Evolutionary conservation across 345 rosid species (phyloP), one percentile per base, ranked within the genome.

Genomic region (Euphorbia tirucalli): DNA sequence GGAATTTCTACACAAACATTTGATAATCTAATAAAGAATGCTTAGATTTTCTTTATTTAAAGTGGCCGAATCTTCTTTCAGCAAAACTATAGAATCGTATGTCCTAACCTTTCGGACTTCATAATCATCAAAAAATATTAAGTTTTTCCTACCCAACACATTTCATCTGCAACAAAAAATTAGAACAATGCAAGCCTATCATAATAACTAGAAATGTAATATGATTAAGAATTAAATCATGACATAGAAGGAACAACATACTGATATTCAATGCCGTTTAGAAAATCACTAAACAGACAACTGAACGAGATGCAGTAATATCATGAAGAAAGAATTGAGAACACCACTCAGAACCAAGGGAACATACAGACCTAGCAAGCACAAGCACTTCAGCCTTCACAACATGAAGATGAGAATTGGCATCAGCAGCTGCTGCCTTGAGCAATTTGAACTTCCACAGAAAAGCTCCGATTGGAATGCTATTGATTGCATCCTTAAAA

Each of bases 361-460:
- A 55, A 22, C 67, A 37, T 30, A 57, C 58, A 54, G 72, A 91
- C 97, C 97, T 86, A 28, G 89, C 88, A 32, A 91, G 91, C 70
- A 93, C 59, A 66, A 93, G 84, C 41, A 86, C 90, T 87, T 93
- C 92, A 8, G 98, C 97, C 78, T 82, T 79, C 73, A 93, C 89
- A 63, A 96, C 93, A 76, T 93, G 89, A 61, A 93, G 86, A 39
- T 86, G 90, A 43, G 98, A 88, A 85, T 93, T 89, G 35, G 92
- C 79, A 82, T 88, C 91, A 68, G 90, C 85, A 62, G 88, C 79
- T 31, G 85, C 93, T 11, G 88, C 67, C 77, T 85, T 87, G 61
- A 93, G 82, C 78, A 89, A 64, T 71, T 87, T 86, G 66, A 93
- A 79, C 82, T 87, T 93, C 97, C 97, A 91, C 77, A 83, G 74